Conservation (phyloP, 257 asterid genomes). For the Sherardia arvensis region DNA sequence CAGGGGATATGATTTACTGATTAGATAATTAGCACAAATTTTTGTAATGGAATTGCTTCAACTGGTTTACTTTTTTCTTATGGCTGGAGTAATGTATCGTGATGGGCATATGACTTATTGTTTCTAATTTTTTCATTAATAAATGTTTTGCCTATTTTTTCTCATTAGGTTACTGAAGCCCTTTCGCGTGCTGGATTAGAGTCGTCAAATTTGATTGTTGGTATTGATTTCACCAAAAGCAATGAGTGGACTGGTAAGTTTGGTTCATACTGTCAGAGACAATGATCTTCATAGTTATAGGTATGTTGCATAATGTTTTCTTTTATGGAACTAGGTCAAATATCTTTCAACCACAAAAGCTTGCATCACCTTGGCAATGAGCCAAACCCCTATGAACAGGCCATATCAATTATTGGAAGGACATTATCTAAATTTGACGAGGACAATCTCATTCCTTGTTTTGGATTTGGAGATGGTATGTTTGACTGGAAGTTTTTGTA, state of each 20-base stretch:
- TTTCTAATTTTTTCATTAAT: not conserved
- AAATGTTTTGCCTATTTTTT: not conserved
- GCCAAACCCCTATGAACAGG: slow-evolving; percentile 89
- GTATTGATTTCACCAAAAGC: slow-evolving; percentile 97
- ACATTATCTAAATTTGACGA: slow-evolving; percentile 88
- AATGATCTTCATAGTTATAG: not conserved
- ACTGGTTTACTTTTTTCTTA: not conserved
- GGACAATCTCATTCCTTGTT: slow-evolving; percentile 86
- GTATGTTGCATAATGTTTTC: not conserved
- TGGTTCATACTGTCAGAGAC: not conserved
- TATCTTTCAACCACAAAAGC: slow-evolving; percentile 71
- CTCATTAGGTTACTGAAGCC: slow-evolving; percentile 74
- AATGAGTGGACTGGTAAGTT: slow-evolving; percentile 89
- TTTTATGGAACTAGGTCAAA: slow-evolving; percentile 47
- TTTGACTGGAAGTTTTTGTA: slow-evolving; percentile 1
- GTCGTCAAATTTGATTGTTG: slow-evolving; percentile 89
- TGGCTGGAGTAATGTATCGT: not conserved
- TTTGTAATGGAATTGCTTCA: too few relatives aligned
- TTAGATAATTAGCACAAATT: too few relatives aligned
- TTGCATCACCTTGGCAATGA: slow-evolving; percentile 80
- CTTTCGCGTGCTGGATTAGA: slow-evolving; percentile 93
- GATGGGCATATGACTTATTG: not conserved
- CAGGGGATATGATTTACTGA: too few relatives aligned
- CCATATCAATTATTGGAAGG: slow-evolving; percentile 89
- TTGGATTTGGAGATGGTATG: slow-evolving; percentile 91